Evolutionary conservation across 768 basidiomycete genomes (phyloP).

Genomic region (Suillus subluteus): DNA sequence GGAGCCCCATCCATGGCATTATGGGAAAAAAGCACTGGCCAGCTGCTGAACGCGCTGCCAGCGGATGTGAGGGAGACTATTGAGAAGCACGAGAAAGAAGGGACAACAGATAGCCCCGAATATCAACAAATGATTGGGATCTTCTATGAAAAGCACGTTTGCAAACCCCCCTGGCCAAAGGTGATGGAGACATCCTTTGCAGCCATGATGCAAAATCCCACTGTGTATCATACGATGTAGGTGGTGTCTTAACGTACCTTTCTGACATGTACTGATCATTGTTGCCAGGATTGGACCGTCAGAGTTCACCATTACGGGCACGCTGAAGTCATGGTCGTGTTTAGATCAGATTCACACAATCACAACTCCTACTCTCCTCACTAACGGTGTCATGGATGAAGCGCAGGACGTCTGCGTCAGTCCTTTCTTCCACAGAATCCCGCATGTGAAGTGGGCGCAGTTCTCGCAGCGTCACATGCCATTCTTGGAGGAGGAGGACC

Average conservation of each 20-base stretch:
- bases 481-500: conserved; percentile 45
- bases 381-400: conserved; percentile 37
- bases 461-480: conserved; percentile 41
- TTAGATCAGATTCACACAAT: conserved; percentile 42
- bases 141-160: conserved; percentile 35
- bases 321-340: conserved; percentile 46
- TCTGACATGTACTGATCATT: neutral
- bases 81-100: conserved; percentile 27
- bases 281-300: conserved; percentile 17
- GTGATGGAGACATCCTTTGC: conserved; percentile 25
- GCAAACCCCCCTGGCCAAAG: conserved; percentile 32
- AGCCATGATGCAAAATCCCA: conserved; percentile 22
- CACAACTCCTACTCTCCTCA: conserved; percentile 38
- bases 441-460: conserved; percentile 33
- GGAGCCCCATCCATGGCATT: conserved; percentile 31
- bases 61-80: conserved; percentile 23
- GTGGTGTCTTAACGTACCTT: conserved; percentile 14
- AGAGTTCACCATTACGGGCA: conserved; percentile 39
- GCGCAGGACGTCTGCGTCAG: conserved; percentile 32
- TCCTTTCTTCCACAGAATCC: conserved; percentile 33
- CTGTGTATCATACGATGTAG: conserved; percentile 17
- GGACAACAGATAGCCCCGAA: conserved; percentile 29
- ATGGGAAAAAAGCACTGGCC: conserved; percentile 18
- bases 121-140: conserved; percentile 26
- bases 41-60: conserved; percentile 24